A percentile compares a stretch with the other conserved stretches of the same genome.
These are phyloP conservation scores for Aspergillus funiculosus DNA, from an alignment of 495 filamentous ascomycete genomes.

Conservation along the genomic window DNA sequence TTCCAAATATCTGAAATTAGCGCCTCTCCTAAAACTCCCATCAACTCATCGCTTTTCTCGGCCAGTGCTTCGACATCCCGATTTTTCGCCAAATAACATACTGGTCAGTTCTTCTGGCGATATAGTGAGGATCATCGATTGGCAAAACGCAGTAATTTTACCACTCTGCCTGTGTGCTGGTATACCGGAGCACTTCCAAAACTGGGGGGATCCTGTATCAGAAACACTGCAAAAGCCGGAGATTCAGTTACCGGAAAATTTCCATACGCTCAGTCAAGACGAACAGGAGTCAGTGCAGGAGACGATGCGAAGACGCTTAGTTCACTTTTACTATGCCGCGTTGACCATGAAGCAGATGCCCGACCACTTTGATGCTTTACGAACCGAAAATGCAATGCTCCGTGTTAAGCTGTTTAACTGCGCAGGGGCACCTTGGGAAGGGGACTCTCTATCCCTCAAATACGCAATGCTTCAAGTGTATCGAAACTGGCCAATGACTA, in stretches of 20 bases:
- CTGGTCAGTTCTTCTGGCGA: slow-evolving; percentile 25
- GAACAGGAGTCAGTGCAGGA: slow-evolving; percentile 20
- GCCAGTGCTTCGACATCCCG: slow-evolving; percentile 21
- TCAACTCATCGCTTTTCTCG: slow-evolving; percentile 20
- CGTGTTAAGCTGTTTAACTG: slow-evolving; percentile 24
- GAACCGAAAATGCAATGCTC: slow-evolving; percentile 19
- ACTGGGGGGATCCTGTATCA: slow-evolving; percentile 28
- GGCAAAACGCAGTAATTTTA: slow-evolving; percentile 28
- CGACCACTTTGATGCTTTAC: slow-evolving; percentile 25
- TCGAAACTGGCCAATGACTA: slow-evolving; percentile 21
- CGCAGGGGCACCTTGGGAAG: slow-evolving; percentile 22
- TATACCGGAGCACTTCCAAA: slow-evolving; percentile 27
- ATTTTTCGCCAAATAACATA: slow-evolving; percentile 28
- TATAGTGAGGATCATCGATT: slow-evolving; percentile 31
- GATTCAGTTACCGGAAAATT: slow-evolving; percentile 20
- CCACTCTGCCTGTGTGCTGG: slow-evolving; percentile 28
- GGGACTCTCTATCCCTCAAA: slow-evolving; percentile 19
- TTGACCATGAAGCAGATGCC: slow-evolving; percentile 23
- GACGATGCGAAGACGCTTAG: slow-evolving; percentile 24
- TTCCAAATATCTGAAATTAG: slow-evolving; percentile 19
- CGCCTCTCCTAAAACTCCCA: slow-evolving; percentile 18
- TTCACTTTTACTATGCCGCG: slow-evolving; percentile 26
- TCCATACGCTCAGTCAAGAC: slow-evolving; percentile 12
- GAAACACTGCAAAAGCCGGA: slow-evolving; percentile 23
- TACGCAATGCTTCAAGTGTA: slow-evolving; percentile 17